Evolutionary conservation across 2,329 filamentous ascomycete genomes (phyloP), one percentile per base, ranked within the genome.

Genomic region (Zasmidium angulare): DNA sequence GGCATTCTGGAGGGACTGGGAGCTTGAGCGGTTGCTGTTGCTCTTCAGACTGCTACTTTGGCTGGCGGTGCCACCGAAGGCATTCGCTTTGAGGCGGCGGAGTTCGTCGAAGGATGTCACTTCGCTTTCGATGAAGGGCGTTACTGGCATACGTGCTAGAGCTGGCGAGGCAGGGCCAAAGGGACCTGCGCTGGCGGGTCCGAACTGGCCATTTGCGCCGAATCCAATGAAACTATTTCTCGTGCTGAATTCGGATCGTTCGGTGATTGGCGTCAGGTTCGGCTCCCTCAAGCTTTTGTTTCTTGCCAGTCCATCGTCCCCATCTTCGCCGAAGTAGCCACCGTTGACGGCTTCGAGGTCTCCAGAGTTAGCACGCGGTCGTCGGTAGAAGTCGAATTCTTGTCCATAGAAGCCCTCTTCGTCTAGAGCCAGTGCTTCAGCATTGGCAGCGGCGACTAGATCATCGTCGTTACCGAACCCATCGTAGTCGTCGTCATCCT

Each of bases 331-430:
- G 71, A 98, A 98, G 75, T 91, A 96, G 20, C 95, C 95, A 24
- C 95, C 95, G 66, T 91, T 89, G 66, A 89, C 90, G 56, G 89
- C 78, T 43, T 81, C 77, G 6, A 80, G 76, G 43, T 78, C 78
- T 26, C 77, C 78, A 20, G 70, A 67, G 26, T 79, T 81, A 50
- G 70, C 67, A 23, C 73, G 76, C 0, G 75, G 72, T 48, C 76
- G 72, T 11, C 93, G 91, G 73, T 96, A 99, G 74, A 99, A 99
- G 0, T 92, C 93, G 71, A 99, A 99, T 73, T 99, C 95, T 66
- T 92, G 89, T 0, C 95, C 95, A 71, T 99, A 99, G 79, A 95
- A 96, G 0, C 91, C 93, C 64, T 97, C 93, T 6, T 88, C 88
- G 70, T 99, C 95, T 66, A 91, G 93, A 49, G 95, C 93, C 7